These are phyloP conservation scores for Monosporascus cannonballus DNA, from an alignment of 2,329 filamentous ascomycete species.

Conservation along the genomic window DNA sequence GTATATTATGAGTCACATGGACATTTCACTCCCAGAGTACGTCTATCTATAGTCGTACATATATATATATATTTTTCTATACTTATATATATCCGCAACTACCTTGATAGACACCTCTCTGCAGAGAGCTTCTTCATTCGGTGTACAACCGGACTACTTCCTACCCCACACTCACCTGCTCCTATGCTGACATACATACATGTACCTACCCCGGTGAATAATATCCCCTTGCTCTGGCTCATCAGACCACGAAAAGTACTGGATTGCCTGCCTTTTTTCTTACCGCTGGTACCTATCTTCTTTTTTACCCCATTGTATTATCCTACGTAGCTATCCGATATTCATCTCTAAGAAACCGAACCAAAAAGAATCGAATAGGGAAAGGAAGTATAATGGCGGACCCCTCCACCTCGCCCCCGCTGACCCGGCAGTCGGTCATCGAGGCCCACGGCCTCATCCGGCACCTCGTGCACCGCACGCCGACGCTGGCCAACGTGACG, in stretches of 20 bases:
- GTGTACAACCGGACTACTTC: no score
- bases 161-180: neutral
- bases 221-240: neutral
- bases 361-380: neutral
- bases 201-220: neutral
- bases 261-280: no score
- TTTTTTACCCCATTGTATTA: neutral
- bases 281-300: neutral
- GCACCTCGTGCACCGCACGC: slow-evolving; percentile 74
- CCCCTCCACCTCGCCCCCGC: slow-evolving; percentile 49
- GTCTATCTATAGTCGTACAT: no score
- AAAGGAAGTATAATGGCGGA: slow-evolving; percentile 40
- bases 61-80: no score
- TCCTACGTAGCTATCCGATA: neutral
- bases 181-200: neutral
- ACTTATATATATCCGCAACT: no score
- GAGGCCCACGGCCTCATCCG: slow-evolving; percentile 68
- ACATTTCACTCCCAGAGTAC: no score
- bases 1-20: no score
- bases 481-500: slow-evolving; percentile 73
- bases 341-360: neutral
- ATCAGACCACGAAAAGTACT: no score
- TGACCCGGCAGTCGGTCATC: slow-evolving; percentile 67
- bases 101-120: no score
- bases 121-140: no score